Evolutionary conservation across 179 eudicot species (phyloP).

Genomic region (Gypsophila paniculata): DNA sequence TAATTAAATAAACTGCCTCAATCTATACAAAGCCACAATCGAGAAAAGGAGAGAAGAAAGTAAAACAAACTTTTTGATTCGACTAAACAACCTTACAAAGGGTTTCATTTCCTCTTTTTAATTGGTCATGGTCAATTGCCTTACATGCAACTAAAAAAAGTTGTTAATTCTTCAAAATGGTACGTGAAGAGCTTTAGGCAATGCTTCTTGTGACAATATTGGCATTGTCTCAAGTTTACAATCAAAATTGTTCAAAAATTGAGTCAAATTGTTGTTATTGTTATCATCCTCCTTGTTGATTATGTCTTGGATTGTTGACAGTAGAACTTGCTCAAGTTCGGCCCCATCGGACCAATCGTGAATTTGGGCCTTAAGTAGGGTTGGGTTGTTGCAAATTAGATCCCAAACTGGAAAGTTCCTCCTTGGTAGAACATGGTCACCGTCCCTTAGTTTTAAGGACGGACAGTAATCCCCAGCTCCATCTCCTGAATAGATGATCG

Average conservation of each 20-base stretch:
- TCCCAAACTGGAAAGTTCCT: conserved; percentile 77
- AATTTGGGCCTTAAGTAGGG: conserved; percentile 35
- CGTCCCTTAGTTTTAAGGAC: conserved; percentile 46
- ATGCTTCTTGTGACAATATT: conserved; percentile 20
- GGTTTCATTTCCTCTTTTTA: no score
- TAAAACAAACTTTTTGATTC: neutral
- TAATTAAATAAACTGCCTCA: no score
- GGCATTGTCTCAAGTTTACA: conserved; percentile 36
- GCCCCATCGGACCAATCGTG: conserved; percentile 69
- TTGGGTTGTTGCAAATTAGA: conserved; percentile 47
- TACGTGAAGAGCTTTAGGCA: conserved; percentile 37
- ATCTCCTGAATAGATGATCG: conserved; percentile 64
- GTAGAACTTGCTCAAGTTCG: conserved; percentile 47
- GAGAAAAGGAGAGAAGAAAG: no score
- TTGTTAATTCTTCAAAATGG: conserved; percentile 12
- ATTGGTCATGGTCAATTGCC: no score
- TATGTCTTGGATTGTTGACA: conserved; percentile 34
- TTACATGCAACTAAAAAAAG: no score
- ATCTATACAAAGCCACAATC: no score
- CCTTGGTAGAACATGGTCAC: conserved; percentile 71
- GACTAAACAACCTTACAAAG: neutral
- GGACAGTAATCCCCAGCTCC: conserved; percentile 87
- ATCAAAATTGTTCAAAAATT: conserved; percentile 20
- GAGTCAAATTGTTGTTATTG: neutral
- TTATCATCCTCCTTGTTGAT: conserved; percentile 25